phyloP scores from a whole-genome alignment of 2,329 filamentous ascomycete genomes.

The Fusarium hostae region DNA sequence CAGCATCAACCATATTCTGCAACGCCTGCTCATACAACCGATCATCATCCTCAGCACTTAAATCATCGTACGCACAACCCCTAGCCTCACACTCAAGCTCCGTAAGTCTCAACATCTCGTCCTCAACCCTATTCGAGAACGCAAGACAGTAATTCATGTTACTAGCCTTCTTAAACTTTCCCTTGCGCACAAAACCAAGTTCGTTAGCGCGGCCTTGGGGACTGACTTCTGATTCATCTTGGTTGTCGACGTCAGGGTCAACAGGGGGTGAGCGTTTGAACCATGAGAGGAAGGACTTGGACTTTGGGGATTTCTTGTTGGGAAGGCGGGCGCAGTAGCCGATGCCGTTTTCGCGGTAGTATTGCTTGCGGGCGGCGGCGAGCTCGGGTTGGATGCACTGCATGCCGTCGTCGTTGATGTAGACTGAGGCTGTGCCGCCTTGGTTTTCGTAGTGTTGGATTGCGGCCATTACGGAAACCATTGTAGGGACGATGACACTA shows the following conservation, averaged over 20 bases:
- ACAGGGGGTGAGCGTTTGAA: conserved; percentile 43
- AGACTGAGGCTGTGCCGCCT: conserved; percentile 75
- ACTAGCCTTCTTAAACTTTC: conserved; percentile 73
- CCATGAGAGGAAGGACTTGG: conserved; percentile 51
- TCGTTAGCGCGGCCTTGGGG: conserved; percentile 49
- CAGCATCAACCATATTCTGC: conserved; percentile 59
- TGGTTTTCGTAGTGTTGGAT: conserved; percentile 69
- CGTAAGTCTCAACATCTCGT: conserved; percentile 52
- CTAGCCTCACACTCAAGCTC: conserved; percentile 37
- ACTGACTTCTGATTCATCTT: conserved; percentile 54
- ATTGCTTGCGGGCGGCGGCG: conserved; percentile 61
- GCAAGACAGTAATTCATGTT: conserved; percentile 75
- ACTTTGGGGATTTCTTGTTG: conserved; percentile 50
- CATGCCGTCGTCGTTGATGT: conserved; percentile 76
- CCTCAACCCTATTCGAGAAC: conserved; percentile 66
- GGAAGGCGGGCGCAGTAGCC: conserved; percentile 65
- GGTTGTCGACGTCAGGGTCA: conserved; percentile 45
- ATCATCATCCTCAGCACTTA: conserved; percentile 56
- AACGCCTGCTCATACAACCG: conserved; percentile 58
- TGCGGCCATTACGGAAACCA: conserved; percentile 65
- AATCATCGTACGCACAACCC: conserved; percentile 52
- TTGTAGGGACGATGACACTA: conserved; percentile 63
- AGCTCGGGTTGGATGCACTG: conserved; percentile 65
- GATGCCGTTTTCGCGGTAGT: conserved; percentile 68
- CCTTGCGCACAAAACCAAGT: conserved; percentile 63